A percentile compares a stretch with the other conserved stretches of the same genome.
These are phyloP conservation scores for Cucumis melo DNA, from an alignment of 306 rosid genomes.

Conservation along the genomic window DNA sequence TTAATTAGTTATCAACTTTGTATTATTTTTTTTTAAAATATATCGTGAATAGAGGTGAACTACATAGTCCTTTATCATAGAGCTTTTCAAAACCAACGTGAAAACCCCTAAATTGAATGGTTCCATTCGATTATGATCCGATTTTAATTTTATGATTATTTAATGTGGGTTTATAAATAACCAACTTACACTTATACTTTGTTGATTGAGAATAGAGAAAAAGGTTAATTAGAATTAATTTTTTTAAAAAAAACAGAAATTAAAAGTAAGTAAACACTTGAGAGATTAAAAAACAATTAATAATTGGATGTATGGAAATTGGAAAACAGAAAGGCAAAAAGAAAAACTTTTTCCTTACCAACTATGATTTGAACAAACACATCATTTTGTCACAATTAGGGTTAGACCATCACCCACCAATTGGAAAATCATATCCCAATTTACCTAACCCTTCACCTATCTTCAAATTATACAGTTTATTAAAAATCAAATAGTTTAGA, in stretches of 20 bases:
- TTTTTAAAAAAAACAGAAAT: not conserved
- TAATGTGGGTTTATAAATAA: not conserved
- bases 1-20: too few relatives aligned
- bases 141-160: not conserved
- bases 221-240: not conserved
- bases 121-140: not conserved
- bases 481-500: too few relatives aligned
- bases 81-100: too few relatives aligned
- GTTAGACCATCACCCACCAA: not conserved
- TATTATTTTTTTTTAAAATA: too few relatives aligned
- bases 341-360: not conserved
- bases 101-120: too few relatives aligned
- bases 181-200: not conserved
- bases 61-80: too few relatives aligned
- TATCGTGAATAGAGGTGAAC: too few relatives aligned
- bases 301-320: not conserved
- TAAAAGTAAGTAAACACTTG: not conserved
- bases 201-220: not conserved
- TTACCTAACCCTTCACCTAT: not conserved
- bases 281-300: too few relatives aligned
- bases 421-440: not conserved
- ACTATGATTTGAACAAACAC: not conserved
- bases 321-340: not conserved
- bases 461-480: not conserved
- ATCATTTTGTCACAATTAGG: not conserved